Evolutionary conservation across 208 protist species (phyloP), one percentile per base, ranked within the genome.

Genomic region (Leishmania amazonensis): DNA sequence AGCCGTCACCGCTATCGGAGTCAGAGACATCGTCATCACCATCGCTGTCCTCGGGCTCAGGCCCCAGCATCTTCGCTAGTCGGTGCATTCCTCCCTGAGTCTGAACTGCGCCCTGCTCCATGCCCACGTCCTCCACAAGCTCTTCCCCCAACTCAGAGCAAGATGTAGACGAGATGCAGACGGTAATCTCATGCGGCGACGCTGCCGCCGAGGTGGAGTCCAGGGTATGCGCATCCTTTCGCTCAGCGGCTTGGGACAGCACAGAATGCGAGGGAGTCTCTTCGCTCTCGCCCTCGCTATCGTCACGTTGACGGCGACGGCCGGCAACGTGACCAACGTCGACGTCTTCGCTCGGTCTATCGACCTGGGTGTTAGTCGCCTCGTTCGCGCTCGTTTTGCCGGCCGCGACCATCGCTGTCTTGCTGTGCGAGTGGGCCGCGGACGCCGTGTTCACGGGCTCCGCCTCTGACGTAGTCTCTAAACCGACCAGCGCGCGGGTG

Each of bases 1-100:
- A 76, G 35, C 40, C n/a, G 51, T 87, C 86, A 57, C 79, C 78
- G 54, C 81, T 75, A 42, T 83, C 76, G 64, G 83, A 81, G 67
- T 83, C 83, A 60, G 87, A 90, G 49, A 57, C 71, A 24, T 73
- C 68, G 40, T 28, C 45, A 47, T 38, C 31, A 47, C 28, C 71
- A 51, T 54, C n/a, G 72, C 35, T 58, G 35, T 35, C 42, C 45
- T 31, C 45, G 3, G 24, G 68, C 9, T 31, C 68, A 53, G 49
- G 42, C 45, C 24, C 42, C 17, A 21, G 9, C 68, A 21, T 35
- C 24, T 53, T 31, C 24, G 45, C 4, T 17, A 19, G 68, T 51
- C 42, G 19, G 42, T 28, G 68, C 45, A 53, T 38, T 38, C 45
- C 42, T 31, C 31, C 68, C 35, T 49, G 24, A 19, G 42, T 15